Evolutionary conservation across 2,329 filamentous ascomycete species (phyloP), one percentile per base, ranked within the genome.

Genomic region (Gnomoniopsis sp.): DNA sequence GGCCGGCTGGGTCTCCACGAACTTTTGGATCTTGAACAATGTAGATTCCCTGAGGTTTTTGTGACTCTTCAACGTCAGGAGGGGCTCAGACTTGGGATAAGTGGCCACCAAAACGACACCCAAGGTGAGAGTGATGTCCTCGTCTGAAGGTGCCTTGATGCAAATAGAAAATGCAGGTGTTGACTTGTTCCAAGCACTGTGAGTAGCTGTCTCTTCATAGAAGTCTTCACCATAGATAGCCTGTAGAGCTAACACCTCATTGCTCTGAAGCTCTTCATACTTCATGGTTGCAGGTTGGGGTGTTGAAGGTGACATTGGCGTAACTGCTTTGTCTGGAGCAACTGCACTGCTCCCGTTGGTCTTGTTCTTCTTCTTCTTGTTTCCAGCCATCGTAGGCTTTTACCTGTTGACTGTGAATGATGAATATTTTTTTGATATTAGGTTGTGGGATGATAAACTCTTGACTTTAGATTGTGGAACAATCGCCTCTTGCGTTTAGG

Each of bases 171-270:
- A 96, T 0, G 86, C 83, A 17, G 91, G 88, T 69, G 96, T 90
- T 3, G 88, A 86, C 84, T 91, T 92, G 84, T 96, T 92, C 93
- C 93, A 98, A 44, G 92, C 93, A 65, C 85, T 82, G 61, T 86
- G 84, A 60, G 83, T 83, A 53, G 84, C 83, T 68, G 88, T 84
- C 67, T 91, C 84, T 70, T 88, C 86, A 66, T 88, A 81, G 69
- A 91, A 97, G 69, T 97, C 93, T 60, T 96, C 91, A 65, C 88
- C 88, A 70, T 95, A 98, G 52, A 98, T 96, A 46, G 93, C 90
- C 67, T 89, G 83, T 60, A 98, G 80, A 48, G 87, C 93, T 70
- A 95, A 84, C 58, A 96, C 81, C 76, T 98, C 95, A 70, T 96
- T 90, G 68, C 89, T 81, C 75, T 98, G 95, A 36, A 90, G 86